Base-by-base conservation (phyloP, 1,284 basidiomycete genomes). In the Trametes polyzona region DNA sequence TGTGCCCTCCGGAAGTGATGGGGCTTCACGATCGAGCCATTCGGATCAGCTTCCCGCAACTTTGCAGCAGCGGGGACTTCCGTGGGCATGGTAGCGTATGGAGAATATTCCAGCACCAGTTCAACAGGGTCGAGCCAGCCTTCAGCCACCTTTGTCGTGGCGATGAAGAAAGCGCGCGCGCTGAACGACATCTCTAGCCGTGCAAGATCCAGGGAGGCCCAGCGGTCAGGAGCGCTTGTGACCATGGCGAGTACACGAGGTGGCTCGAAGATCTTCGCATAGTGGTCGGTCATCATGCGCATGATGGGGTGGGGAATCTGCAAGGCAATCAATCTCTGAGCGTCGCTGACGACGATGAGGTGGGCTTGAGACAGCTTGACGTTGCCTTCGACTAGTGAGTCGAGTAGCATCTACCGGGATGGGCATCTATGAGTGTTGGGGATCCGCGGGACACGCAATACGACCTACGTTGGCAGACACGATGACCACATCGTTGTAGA, bases 221-320 rank as follows among this genome's bases (percentile, higher is more conserved):
- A 73, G 47, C 74, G 72, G 35, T 70, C 39, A 24, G 73, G 62
- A 29, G 73, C 54, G 17, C 60, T 69, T 17, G 68, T 68, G 39
- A 75, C 70, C 42, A 79, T 62, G 9, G 76, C 78, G 52, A 85
- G 73, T 26, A 84, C 67, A 26, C 72, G 76, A 14, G 83, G 82
- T 0, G 39, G 35, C 14, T 60, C 53, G 0, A 48, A 33, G 10
- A 51, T 44, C 35, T 73, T 65, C 44, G 69, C 71, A 66, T 79
- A 82, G 58, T 78, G 79, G 55, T 79, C 73, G 30, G 72, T 69
- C 73, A 82, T 77, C 37, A 81, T 63, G 55, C 76, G 74, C 39
- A 74, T 67, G 41, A 83, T 69, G 12, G 78, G 68, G 37, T 71
- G 68, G 4, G 65, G 59, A 29, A 49, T 57, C 10, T 66, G 67